phyloP scores from a whole-genome alignment of 352 stramenopile species.

The Globisporangium ultimum region DNA sequence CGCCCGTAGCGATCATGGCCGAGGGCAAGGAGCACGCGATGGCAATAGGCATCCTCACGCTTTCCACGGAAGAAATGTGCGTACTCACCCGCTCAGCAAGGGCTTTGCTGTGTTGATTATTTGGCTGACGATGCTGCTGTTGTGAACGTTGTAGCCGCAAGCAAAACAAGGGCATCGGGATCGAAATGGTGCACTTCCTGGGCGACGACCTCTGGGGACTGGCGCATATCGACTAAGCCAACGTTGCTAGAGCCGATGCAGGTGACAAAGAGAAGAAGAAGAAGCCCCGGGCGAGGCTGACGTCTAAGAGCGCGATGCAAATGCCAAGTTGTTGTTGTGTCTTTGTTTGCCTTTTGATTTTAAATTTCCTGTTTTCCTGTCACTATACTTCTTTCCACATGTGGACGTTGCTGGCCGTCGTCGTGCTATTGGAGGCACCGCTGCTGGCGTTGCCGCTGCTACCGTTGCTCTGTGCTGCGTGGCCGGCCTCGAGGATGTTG shows the following conservation, averaged over 20 bases:
- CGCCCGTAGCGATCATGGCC: constrained; percentile 94
- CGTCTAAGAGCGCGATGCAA: neutral
- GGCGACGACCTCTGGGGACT: constrained; percentile 95
- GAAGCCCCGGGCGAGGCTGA: neutral
- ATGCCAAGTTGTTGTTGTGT: neutral
- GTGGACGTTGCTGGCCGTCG: constrained; percentile 6
- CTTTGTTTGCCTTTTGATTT: neutral
- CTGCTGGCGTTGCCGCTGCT: constrained; percentile 1
- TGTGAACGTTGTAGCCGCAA: constrained; percentile 49
- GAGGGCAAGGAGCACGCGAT: constrained; percentile 97
- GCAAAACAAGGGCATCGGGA: constrained; percentile 96
- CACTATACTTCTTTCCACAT: constrained; percentile 37
- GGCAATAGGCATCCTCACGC: constrained; percentile 95
- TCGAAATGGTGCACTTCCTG: constrained; percentile 96
- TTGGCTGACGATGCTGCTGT: constrained; percentile 4
- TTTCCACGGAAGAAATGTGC: constrained; percentile 96
- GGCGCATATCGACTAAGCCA: constrained; percentile 66
- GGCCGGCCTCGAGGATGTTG: constrained; percentile 19
- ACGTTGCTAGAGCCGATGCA: neutral
- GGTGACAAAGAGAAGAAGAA: neutral
- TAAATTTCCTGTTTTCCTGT: neutral
- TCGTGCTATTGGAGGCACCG: constrained; percentile 3
- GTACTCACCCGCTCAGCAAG: neutral
- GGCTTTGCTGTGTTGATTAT: neutral
- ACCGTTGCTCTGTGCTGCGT: neutral